Percentiles rank a stretch among this genome's conserved stretches.
Conservation (phyloP, 2,329 filamentous ascomycete genomes). For the Penicillium concentricum region DNA sequence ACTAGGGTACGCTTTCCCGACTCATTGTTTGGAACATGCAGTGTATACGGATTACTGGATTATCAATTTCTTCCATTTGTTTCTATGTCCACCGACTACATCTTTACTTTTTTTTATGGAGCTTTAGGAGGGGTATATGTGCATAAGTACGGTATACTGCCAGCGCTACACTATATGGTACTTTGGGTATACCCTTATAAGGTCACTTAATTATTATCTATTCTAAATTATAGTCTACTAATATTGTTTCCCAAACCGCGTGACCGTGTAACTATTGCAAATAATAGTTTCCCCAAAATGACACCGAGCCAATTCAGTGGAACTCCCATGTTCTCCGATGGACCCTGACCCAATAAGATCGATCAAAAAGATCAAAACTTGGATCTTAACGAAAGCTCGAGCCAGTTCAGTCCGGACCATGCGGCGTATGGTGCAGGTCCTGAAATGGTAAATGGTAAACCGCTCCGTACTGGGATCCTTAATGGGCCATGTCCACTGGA, state of each 20-base stretch:
- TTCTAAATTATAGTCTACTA: background rate
- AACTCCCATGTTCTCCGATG: conserved; percentile 14
- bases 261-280: background rate
- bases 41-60: conserved; percentile 2
- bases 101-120: background rate
- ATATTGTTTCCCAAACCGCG: background rate
- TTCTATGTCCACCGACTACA: conserved; percentile 4
- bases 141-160: background rate
- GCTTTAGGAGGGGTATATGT: background rate
- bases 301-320: conserved; percentile 13
- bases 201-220: background rate
- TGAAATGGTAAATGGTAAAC: background rate
- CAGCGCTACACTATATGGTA: background rate
- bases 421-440: background rate
- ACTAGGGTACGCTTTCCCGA: conserved; percentile 14
- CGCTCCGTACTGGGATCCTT: background rate
- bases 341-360: conserved; percentile 13
- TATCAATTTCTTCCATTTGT: conserved; percentile 21
- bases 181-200: background rate
- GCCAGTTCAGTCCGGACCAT: background rate
- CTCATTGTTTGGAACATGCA: background rate
- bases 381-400: conserved; percentile 2
- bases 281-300: background rate
- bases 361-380: conserved; percentile 6
- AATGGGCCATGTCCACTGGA: background rate